Conservation (phyloP, 148 eudicot species). For the Bassia scoparia region DNA sequence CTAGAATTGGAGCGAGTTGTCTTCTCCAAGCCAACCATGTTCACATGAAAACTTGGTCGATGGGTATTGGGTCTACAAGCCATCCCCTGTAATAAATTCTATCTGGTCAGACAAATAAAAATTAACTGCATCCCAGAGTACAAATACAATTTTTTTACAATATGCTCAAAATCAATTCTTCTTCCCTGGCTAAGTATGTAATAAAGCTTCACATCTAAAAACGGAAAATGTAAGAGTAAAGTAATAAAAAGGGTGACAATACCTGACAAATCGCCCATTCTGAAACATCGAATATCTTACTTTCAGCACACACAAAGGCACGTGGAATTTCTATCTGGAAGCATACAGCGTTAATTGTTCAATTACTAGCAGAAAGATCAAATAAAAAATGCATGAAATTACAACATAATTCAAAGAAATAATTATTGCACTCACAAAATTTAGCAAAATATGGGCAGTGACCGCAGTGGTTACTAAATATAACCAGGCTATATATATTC, state of each 20-base stretch:
- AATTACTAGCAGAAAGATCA: not conserved
- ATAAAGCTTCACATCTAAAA: not conserved
- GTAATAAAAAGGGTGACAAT: conserved; percentile 10
- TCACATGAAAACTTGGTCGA: conserved; percentile 91
- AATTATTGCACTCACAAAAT: not conserved
- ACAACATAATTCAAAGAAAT: not conserved
- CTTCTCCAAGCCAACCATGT: conserved; percentile 95
- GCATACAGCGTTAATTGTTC: conserved; percentile 20
- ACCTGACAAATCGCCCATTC: conserved; percentile 99
- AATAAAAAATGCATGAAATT: not conserved
- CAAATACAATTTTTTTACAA: not conserved
- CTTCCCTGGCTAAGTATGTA: not conserved
- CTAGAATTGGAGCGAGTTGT: conserved; percentile 75
- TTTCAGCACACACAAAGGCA: conserved; percentile 96
- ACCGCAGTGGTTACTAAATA: too few species aligned
- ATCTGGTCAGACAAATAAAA: conserved; percentile 10
- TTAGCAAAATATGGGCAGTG: too few species aligned
- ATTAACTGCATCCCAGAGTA: not conserved
- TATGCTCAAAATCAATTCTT: not conserved
- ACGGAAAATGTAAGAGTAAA: not conserved
- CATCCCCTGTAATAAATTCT: conserved; percentile 62
- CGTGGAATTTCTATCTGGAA: conserved; percentile 89
- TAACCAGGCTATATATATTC: too few species aligned
- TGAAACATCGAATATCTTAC: conserved; percentile 90
- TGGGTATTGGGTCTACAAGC: conserved; percentile 98